Base-by-base conservation (phyloP, 371 early-diverging fungal species). In the Entomophthora muscae region DNA sequence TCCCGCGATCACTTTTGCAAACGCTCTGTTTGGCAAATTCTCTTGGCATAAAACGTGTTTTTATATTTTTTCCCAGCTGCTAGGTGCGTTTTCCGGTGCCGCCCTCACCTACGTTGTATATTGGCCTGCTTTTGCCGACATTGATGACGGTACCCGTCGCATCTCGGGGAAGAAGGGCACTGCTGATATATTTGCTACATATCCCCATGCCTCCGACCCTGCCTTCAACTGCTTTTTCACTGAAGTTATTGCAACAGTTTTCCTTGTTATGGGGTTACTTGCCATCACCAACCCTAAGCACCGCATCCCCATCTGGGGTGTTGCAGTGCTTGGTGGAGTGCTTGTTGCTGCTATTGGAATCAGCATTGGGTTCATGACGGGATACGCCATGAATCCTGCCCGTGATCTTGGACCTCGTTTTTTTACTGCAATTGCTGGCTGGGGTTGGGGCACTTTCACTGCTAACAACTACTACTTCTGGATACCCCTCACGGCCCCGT, bases 381-480 rank as follows among this genome's bases (percentile, higher is more conserved):
- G 88, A 3, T 84, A 82, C 56, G 85, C 86, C 17, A 70, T 92
- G 52, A 92, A 92, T 70, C 93, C 93, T 54, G 91, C 93, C 22
- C 83, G 90, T 67, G 93, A 92, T 73, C 68, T 92, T 65, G 93
- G 89, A 7, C 90, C 90, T 13, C 83, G 93, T 58, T 66, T 88
- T 23, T 87, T 90, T 70, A 82, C 86, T 30, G 72, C 81, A 24
- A 64, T 83, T 57, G 86, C 84, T n/a, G 85, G 86, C 26, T 91
- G 86, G 79, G 88, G 90, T 30, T 55, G 68, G 28, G 80, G 76
- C 28, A 82, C 83, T 23, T 86, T 90, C 73, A 75, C 76, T 13
- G 75, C 72, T 21, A 71, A 75, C 64, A 65, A 81, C 61, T 79
- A 82, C 72, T 86, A 84, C 67, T 84, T 84, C 64, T 78, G 84